phyloP scores from a whole-genome alignment of 768 basidiomycete genomes.

The Crucibulum laeve region DNA sequence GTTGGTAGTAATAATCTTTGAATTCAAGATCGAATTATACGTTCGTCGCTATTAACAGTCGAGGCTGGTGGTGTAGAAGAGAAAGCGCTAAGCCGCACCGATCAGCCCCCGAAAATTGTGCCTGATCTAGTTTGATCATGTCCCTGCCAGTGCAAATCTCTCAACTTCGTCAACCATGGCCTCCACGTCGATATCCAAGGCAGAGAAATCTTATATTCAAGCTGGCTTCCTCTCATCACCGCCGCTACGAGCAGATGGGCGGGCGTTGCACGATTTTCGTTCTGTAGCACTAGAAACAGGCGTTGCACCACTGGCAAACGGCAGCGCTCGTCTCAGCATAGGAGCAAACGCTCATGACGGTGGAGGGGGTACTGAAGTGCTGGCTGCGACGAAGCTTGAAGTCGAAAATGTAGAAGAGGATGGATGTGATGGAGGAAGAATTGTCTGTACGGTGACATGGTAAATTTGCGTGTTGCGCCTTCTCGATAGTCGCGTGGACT shows the following conservation, averaged over 20 bases:
- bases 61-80: not conserved
- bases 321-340: conserved; percentile 74
- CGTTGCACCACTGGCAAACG: conserved; percentile 77
- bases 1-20: not conserved
- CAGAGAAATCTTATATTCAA: conserved; percentile 75
- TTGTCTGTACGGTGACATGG: conserved; percentile 75
- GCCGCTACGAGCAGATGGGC: conserved; percentile 76
- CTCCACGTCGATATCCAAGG: conserved; percentile 57
- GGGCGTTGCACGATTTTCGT: conserved; percentile 62
- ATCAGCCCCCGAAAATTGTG: too few species aligned
- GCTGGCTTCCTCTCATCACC: conserved; percentile 53
- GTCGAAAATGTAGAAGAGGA: conserved; percentile 54
- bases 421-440: conserved; percentile 52
- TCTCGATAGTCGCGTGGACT: conserved; percentile 6
- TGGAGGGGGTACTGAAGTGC: conserved; percentile 69
- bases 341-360: conserved; percentile 51
- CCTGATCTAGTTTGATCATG: not conserved
- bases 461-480: conserved; percentile 32
- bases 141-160: not conserved
- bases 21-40: too few species aligned
- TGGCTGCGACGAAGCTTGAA: conserved; percentile 78
- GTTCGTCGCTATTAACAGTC: too few species aligned
- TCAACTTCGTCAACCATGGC: conserved; percentile 16
- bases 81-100: not conserved
- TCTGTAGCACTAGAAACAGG: conserved; percentile 72